phyloP scores from a whole-genome alignment of 805 yeast species.

The Barnettozyma populi region DNA sequence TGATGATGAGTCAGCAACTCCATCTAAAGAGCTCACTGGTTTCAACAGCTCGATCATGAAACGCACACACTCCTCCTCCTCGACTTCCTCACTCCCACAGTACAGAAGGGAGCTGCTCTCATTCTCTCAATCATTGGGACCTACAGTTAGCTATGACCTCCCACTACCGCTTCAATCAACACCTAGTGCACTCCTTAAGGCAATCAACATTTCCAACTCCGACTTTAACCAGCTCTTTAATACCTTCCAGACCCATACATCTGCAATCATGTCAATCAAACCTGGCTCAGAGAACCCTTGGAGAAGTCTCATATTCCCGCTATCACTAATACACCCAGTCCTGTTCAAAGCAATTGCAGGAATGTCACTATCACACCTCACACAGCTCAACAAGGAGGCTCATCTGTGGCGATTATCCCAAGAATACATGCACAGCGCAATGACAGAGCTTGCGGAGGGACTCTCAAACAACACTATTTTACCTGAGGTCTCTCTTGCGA shows the following conservation, averaged over 20 bases:
- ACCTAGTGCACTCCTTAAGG: conserved; percentile 1
- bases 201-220: conserved; percentile 2
- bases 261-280: conserved; percentile 55
- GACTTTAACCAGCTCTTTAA: conserved; percentile 22
- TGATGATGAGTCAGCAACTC: conserved; percentile 6
- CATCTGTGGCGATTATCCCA: conserved; percentile 2
- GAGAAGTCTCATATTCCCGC: conserved; percentile 52
- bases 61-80: conserved; percentile 18
- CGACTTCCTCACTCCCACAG: conserved; percentile 20
- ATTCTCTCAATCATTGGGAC: conserved; percentile 12
- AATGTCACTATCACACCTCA: conserved; percentile 54
- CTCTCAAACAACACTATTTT: conserved; percentile 42
- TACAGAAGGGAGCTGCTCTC: conserved; percentile 19
- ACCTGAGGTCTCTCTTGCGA: conserved; percentile 60
- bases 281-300: conserved; percentile 68
- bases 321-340: conserved; percentile 50
- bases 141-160: not conserved
- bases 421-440: conserved; percentile 16
- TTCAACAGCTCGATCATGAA: not conserved
- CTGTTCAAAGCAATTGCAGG: conserved; percentile 59
- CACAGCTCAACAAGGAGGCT: conserved; percentile 6
- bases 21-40: not conserved
- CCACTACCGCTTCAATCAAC: not conserved
- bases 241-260: conserved; percentile 41
- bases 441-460: conserved; percentile 54